Conservation (phyloP, 768 basidiomycete species). For the Suillus lakei region DNA sequence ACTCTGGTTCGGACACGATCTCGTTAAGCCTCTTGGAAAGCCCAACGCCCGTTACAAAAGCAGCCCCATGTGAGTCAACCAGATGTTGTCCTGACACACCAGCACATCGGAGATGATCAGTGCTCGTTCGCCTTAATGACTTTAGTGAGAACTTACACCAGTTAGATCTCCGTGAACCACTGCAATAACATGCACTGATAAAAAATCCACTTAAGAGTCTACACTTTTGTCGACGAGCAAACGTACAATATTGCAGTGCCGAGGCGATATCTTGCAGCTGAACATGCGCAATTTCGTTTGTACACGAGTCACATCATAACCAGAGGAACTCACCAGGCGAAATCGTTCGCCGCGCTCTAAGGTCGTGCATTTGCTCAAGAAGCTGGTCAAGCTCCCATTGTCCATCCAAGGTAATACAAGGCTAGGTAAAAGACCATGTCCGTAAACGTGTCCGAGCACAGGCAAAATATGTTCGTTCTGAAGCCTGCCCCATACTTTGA, state of each 20-base stretch:
- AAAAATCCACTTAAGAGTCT: background rate
- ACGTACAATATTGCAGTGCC: slow-evolving; percentile 11
- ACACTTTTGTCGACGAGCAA: background rate
- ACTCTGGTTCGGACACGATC: slow-evolving; percentile 23
- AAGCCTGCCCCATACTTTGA: slow-evolving; percentile 25
- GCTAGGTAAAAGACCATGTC: slow-evolving; percentile 33
- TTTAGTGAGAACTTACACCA: background rate
- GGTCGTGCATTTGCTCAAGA: slow-evolving; percentile 2
- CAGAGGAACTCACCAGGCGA: background rate
- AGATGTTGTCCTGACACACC: slow-evolving; percentile 42
- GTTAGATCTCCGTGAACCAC: slow-evolving; percentile 13
- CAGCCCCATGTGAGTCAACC: slow-evolving; percentile 45
- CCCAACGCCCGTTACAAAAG: slow-evolving; percentile 48
- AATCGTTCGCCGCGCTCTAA: background rate
- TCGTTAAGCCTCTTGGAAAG: slow-evolving; percentile 38
- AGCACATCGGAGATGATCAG: background rate
- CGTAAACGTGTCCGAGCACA: slow-evolving; percentile 31
- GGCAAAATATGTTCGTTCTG: slow-evolving; percentile 33
- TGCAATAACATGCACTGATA: slow-evolving; percentile 2
- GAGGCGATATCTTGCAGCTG: slow-evolving; percentile 7
- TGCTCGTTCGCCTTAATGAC: background rate
- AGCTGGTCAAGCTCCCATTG: slow-evolving; percentile 29
- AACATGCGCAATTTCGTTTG: background rate
- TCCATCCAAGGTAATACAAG: slow-evolving; percentile 40
- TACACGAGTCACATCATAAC: background rate